Percentiles rank a stretch among this genome's conserved stretches.
phyloP scores from a whole-genome alignment of 2,329 filamentous ascomycete species.

The Claviceps pazoutovae region DNA sequence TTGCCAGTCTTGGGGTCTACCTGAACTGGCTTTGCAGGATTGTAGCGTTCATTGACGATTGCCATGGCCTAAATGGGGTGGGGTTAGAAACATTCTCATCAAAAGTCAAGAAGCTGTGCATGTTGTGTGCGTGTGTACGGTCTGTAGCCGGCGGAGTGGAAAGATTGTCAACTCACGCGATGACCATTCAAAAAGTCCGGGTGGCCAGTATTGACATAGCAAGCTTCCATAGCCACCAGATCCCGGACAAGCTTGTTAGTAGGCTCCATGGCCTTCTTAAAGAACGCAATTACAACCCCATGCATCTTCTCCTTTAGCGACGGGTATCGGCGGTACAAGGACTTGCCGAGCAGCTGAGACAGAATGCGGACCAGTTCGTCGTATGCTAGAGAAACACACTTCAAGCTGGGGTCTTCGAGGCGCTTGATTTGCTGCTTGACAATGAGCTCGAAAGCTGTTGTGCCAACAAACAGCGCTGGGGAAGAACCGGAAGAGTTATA shows the following conservation, averaged over 20 bases:
- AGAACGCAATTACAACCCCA: constrained; percentile 79
- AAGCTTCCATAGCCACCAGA: constrained; percentile 86
- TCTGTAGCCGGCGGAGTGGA: too few relatives aligned
- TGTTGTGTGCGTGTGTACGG: too few relatives aligned
- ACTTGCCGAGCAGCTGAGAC: constrained; percentile 75
- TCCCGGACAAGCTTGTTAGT: constrained; percentile 95
- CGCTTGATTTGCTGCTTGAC: constrained; percentile 98
- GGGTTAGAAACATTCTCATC: too few relatives aligned
- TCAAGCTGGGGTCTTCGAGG: constrained; percentile 88
- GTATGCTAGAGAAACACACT: constrained; percentile 94
- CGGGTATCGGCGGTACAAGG: constrained; percentile 87
- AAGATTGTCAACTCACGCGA: constrained; percentile 41
- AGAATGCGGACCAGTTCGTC: constrained; percentile 95
- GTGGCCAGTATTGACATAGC: constrained; percentile 97
- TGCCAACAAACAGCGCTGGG: constrained; percentile 90
- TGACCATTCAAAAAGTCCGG: constrained; percentile 96
- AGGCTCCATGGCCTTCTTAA: constrained; percentile 96
- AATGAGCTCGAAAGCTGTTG: constrained; percentile 94
- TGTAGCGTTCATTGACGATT: constrained; percentile 88
- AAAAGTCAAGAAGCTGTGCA: too few relatives aligned
- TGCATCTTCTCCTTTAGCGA: constrained; percentile 94
- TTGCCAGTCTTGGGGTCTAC: constrained; percentile 98
- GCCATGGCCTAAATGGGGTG: constrained; percentile 60
- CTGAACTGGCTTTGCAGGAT: constrained; percentile 69
- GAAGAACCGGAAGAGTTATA: constrained; percentile 99